These are phyloP conservation scores for Epichloe festucae DNA, from an alignment of 2,329 filamentous ascomycete species.

Conservation along the genomic window DNA sequence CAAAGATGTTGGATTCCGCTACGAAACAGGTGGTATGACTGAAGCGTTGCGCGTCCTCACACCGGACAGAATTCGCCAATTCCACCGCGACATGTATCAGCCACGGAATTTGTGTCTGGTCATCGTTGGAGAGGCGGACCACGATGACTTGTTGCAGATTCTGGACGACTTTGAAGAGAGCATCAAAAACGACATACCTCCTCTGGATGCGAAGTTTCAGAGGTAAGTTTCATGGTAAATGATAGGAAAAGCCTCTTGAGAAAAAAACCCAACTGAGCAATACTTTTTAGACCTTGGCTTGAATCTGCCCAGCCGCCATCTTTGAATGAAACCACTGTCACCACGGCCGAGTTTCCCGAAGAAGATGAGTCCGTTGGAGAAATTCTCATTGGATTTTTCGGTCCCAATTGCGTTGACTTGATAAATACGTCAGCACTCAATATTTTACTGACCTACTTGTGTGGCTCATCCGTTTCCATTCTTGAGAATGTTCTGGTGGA, in stretches of 20 bases:
- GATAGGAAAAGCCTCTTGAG: no score
- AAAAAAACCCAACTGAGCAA: background rate
- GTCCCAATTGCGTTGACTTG: conserved; percentile 64
- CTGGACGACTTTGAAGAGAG: conserved; percentile 80
- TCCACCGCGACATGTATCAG: conserved; percentile 95
- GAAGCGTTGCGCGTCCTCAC: conserved; percentile 77
- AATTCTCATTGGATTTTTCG: conserved; percentile 74
- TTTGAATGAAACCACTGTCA: conserved; percentile 57
- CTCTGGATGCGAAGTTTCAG: conserved; percentile 61
- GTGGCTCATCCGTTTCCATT: conserved; percentile 83
- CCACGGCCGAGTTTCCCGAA: conserved; percentile 84
- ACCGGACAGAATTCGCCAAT: conserved; percentile 80
- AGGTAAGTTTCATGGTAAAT: conserved; percentile 26
- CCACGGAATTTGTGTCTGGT: conserved; percentile 88
- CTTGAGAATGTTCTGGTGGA: conserved; percentile 89
- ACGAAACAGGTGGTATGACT: conserved; percentile 97
- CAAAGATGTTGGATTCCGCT: conserved; percentile 80
- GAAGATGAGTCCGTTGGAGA: conserved; percentile 92
- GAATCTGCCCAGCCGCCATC: conserved; percentile 69
- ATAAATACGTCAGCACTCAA: conserved; percentile 60
- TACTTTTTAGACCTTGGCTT: conserved; percentile 57
- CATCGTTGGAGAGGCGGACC: conserved; percentile 83
- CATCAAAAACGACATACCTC: conserved; percentile 70
- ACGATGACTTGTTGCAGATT: conserved; percentile 64
- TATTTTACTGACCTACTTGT: conserved; percentile 73